Base-by-base conservation (phyloP, 257 asterid species). In the Lithospermum erythrorhizon region DNA sequence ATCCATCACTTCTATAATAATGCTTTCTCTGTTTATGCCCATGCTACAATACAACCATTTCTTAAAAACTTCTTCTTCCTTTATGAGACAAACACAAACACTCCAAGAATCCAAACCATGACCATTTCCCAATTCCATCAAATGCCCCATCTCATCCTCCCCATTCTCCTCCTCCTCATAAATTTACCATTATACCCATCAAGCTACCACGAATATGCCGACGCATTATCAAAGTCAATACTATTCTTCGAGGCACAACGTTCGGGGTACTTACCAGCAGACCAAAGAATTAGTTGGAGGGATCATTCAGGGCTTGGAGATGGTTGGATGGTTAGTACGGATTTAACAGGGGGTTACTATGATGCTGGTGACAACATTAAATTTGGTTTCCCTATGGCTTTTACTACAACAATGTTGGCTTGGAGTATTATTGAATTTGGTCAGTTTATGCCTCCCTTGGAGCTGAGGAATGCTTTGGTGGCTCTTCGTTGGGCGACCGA, bases 351-450 rank as follows among this genome's bases (percentile, higher is more conserved):
- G 13, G 99, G 99, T 0, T 93, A 93, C 56, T 89, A 89, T 60
- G 99, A 93, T 68, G 97, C 99, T 69, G 99, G 99, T 0, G 99
- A 93, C 49, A 93, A 93, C 57, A 80, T 93, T 1, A 93, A 93
- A 81, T 93, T 89, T 61, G 74, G 76, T 57, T 93, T 93, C 52
- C 99, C 99, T 58, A 93, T 93, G 99, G 96, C 99, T 8, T 93
- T 89, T 79, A 89, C 97, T 61, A 79, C 96, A 69, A 93, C 99
- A 29, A 80, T 93, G 90, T 77, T 93, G 76, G 76, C 99, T 16
- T 93, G 99, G 99, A 83, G 99, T 65, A 96, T 89, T 24, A 65
- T 83, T 29, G 99, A 93, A 72, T 93, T 89, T 62, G 94, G 96
- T 0, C 75, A 75, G 4, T 41, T 10, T 21, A 89, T 93, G 97